Conservation (phyloP, 768 basidiomycete genomes). For the Guyanaporus albipodus region DNA sequence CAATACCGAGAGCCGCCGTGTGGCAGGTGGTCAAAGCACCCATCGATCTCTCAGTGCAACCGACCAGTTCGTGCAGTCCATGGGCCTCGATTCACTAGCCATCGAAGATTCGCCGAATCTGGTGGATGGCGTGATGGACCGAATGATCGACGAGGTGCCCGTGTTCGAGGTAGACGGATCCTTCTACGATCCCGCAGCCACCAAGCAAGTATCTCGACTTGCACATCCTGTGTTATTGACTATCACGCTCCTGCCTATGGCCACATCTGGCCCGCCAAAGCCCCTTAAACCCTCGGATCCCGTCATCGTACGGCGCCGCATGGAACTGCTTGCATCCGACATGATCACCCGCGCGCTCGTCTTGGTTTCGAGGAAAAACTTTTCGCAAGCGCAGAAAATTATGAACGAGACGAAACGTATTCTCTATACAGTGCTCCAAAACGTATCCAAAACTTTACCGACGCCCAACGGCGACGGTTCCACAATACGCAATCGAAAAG, state of each 20-base stretch:
- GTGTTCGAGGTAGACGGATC: constrained; percentile 94
- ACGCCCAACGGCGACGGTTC: constrained; percentile 46
- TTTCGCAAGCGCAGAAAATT: constrained; percentile 85
- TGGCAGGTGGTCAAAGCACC: constrained; percentile 8
- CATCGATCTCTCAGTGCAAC: constrained; percentile 64
- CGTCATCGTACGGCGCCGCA: constrained; percentile 85
- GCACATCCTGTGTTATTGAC: constrained; percentile 94
- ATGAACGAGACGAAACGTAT: constrained; percentile 90
- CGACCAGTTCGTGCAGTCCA: constrained; percentile 81
- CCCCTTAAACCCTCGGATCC: constrained; percentile 62
- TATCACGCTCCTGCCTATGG: constrained; percentile 75
- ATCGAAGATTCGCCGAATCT: constrained; percentile 72
- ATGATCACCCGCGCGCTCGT: constrained; percentile 96
- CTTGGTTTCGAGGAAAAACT: constrained; percentile 88
- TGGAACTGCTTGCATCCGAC: constrained; percentile 95
- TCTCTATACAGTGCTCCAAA: constrained; percentile 85
- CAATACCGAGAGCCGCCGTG: constrained; percentile 49
- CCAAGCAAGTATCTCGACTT: constrained; percentile 81
- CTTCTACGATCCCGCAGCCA: constrained; percentile 87
- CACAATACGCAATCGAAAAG: constrained; percentile 69
- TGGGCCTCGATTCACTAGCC: constrained; percentile 72
- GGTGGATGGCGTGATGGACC: constrained; percentile 89
- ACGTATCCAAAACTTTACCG: constrained; percentile 69
- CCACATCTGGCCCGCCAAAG: constrained; percentile 31
- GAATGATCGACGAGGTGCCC: constrained; percentile 97